Evolutionary conservation across 768 basidiomycete genomes (phyloP).

Genomic region (Scleroderma citrinum): DNA sequence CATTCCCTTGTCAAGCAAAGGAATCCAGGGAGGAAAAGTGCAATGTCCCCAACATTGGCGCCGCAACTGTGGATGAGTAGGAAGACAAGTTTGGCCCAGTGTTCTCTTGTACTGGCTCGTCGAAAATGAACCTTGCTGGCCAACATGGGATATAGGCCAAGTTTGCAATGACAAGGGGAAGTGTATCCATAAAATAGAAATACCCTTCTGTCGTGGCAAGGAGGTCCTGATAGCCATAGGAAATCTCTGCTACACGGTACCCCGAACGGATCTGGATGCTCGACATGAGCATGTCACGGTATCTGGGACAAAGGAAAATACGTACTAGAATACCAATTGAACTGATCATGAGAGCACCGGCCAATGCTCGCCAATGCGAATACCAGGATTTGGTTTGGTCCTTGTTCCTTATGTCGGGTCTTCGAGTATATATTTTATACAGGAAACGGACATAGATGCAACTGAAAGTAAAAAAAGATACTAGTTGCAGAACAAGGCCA

Average conservation of each 20-base stretch:
- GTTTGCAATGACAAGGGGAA: slow-evolving; percentile 60
- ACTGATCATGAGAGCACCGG: slow-evolving; percentile 44
- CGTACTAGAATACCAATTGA: slow-evolving; percentile 60
- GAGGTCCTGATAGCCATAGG: slow-evolving; percentile 54
- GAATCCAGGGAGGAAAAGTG: no score
- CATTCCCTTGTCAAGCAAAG: no score
- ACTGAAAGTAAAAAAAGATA: slow-evolving; percentile 47
- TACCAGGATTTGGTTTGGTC: slow-evolving; percentile 40
- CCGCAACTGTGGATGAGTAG: background rate
- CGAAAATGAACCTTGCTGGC: slow-evolving; percentile 52
- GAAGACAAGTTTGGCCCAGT: background rate
- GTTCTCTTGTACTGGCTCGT: background rate
- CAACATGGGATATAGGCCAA: slow-evolving; percentile 53
- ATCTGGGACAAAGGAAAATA: slow-evolving; percentile 1
- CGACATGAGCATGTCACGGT: background rate
- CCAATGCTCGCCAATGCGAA: slow-evolving; percentile 55
- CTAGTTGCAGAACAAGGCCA: slow-evolving; percentile 50
- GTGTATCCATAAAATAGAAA: slow-evolving; percentile 64
- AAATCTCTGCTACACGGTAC: slow-evolving; percentile 55
- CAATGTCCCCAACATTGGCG: no score
- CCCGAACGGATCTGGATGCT: slow-evolving; percentile 52
- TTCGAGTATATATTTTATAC: slow-evolving; percentile 38
- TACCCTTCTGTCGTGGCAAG: slow-evolving; percentile 52
- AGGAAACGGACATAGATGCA: slow-evolving; percentile 43
- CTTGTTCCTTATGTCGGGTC: slow-evolving; percentile 35